These are phyloP conservation scores for Auriscalpium vulgare DNA, from an alignment of 768 basidiomycete species.

Conservation along the genomic window DNA sequence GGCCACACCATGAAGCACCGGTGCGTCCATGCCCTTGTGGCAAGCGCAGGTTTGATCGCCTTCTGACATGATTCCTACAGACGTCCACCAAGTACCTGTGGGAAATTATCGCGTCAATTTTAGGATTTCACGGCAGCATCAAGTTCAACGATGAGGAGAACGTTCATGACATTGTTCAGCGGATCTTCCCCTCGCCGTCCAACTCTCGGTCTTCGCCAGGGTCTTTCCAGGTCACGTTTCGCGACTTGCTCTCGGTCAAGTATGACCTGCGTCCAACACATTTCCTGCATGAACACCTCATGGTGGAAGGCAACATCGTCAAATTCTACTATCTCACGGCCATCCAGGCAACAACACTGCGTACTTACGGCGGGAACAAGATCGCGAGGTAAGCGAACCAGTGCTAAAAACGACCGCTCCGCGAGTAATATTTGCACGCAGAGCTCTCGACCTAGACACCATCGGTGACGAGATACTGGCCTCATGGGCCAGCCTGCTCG, in stretches of 20 bases:
- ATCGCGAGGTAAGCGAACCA: constrained; percentile 1
- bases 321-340: constrained; percentile 3
- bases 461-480: not conserved
- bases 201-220: not conserved
- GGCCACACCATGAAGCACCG: not conserved
- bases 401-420: too few species aligned
- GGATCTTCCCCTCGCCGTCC: constrained; percentile 1
- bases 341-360: not conserved
- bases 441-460: constrained; percentile 6
- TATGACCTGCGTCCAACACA: constrained; percentile 9
- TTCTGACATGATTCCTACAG: not conserved
- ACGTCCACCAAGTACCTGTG: not conserved
- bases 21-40: too few species aligned
- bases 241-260: constrained; percentile 7
- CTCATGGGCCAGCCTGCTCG: not conserved
- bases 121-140: not conserved
- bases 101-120: not conserved
- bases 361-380: constrained; percentile 2
- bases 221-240: constrained; percentile 4
- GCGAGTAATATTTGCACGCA: not conserved
- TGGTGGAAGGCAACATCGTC: constrained; percentile 7
- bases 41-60: too few species aligned
- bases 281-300: constrained; percentile 7
- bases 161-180: not conserved
- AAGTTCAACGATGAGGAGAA: not conserved